Evolutionary conservation across 2,329 filamentous ascomycete genomes (phyloP).

Genomic region (Torrubiella hemipterigena): DNA sequence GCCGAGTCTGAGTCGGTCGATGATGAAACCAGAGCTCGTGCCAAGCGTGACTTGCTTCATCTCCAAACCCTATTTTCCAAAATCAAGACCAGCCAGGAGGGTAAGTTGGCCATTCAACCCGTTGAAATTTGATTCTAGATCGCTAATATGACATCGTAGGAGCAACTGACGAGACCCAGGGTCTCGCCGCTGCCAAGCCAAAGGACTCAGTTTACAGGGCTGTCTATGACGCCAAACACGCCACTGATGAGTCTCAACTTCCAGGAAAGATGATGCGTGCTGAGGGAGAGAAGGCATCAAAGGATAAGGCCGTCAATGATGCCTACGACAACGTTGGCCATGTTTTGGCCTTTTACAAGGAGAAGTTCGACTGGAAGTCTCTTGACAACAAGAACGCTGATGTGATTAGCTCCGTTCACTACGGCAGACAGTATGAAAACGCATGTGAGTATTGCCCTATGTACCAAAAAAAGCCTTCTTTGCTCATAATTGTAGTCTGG

Average conservation of each 20-base stretch:
- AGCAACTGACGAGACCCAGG: slow-evolving; percentile 6
- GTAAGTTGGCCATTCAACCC: slow-evolving; percentile 10
- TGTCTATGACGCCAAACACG: slow-evolving; percentile 31
- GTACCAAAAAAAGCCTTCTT: background rate
- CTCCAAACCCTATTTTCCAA: no score
- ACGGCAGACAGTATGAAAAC: slow-evolving; percentile 35
- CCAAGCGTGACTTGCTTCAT: slow-evolving; percentile 26
- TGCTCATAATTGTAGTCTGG: slow-evolving; percentile 26
- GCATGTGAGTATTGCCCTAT: slow-evolving; percentile 25
- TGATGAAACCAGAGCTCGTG: slow-evolving; percentile 22
- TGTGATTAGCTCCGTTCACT: slow-evolving; percentile 42
- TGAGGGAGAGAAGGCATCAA: slow-evolving; percentile 26
- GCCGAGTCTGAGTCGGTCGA: slow-evolving; percentile 24
- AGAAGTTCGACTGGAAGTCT: slow-evolving; percentile 36
- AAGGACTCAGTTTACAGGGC: slow-evolving; percentile 24
- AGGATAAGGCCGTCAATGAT: slow-evolving; percentile 33
- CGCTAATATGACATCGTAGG: slow-evolving; percentile 9
- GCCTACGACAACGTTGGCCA: slow-evolving; percentile 37
- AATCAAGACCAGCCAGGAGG: no score
- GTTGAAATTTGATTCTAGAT: no score
- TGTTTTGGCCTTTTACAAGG: slow-evolving; percentile 36
- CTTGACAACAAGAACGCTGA: slow-evolving; percentile 37
- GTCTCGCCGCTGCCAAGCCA: background rate
- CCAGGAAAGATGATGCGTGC: slow-evolving; percentile 29
- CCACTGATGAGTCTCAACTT: slow-evolving; percentile 20